Evolutionary conservation across 306 rosid genomes (phyloP).

Genomic region (Prunus mira): DNA sequence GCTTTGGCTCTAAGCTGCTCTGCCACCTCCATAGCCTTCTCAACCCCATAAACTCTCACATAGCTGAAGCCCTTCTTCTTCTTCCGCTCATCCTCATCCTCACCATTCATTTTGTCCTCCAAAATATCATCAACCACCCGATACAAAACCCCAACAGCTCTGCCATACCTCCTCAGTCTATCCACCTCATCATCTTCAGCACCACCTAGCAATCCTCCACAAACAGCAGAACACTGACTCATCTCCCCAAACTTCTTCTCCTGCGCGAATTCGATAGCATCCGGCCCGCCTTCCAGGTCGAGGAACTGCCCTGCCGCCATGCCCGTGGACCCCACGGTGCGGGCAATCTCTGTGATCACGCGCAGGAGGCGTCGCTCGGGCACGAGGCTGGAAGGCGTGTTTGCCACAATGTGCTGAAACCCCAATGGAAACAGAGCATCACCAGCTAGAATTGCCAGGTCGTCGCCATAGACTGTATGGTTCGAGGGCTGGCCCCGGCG

Average conservation of each 20-base stretch:
- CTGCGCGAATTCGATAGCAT: constrained; percentile 65
- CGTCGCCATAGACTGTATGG: constrained; percentile 74
- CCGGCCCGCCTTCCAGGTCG: constrained; percentile 75
- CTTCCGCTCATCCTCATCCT: constrained; percentile 15
- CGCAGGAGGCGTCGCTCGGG: constrained; percentile 64
- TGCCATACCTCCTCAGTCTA: constrained; percentile 82
- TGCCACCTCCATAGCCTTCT: constrained; percentile 73
- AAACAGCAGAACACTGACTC: constrained; percentile 90
- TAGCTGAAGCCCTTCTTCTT: constrained; percentile 65
- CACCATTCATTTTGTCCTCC: constrained; percentile 37
- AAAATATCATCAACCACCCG: constrained; percentile 71
- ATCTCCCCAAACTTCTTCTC: constrained; percentile 96
- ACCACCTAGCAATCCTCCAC: constrained; percentile 89
- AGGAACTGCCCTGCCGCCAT: constrained; percentile 98
- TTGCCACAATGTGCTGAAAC: constrained; percentile 83
- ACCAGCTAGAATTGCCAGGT: constrained; percentile 90
- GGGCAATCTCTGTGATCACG: constrained; percentile 84
- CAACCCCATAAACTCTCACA: constrained; percentile 62
- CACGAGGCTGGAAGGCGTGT: constrained; percentile 71
- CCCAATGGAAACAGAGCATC: constrained; percentile 94
- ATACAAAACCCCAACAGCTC: constrained; percentile 82
- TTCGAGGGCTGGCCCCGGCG: constrained; percentile 93
- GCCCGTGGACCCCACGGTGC: constrained; percentile 83
- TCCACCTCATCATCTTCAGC: constrained; percentile 71
- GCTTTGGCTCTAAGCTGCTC: constrained; percentile 76